These are phyloP conservation scores for Sesbania bispinosa DNA, from an alignment of 306 rosid genomes.

Conservation along the genomic window DNA sequence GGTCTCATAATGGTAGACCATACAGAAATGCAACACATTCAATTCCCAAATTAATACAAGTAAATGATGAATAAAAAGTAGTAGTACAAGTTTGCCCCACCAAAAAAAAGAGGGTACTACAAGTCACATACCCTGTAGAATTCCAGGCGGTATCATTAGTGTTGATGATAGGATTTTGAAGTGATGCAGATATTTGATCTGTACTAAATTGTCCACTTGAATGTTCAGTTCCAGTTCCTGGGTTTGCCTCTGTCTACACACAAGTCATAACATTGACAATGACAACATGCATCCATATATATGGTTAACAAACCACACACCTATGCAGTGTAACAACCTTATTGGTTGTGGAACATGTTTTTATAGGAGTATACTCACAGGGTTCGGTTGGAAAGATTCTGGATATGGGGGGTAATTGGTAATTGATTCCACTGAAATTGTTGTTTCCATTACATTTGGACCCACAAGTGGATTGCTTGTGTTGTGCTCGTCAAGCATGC, in stretches of 20 bases:
- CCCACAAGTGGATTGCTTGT: not conserved
- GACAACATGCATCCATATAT: no score
- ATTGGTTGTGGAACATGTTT: not conserved
- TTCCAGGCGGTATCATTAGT: no score
- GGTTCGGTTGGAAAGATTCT: not conserved
- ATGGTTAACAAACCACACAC: not conserved
- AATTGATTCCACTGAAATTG: not conserved
- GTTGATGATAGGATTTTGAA: not conserved
- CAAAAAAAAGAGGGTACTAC: no score
- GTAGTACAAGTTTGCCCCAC: no score
- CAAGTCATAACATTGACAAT: no score
- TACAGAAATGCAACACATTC: no score
- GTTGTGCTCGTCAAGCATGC: not conserved
- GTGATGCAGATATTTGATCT: not conserved
- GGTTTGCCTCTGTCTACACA: not conserved
- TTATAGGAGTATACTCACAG: conserved; percentile 1
- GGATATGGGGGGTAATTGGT: not conserved
- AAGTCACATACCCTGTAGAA: no score
- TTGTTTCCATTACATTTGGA: not conserved
- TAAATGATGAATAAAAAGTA: no score
- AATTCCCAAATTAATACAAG: no score
- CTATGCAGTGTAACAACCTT: not conserved
- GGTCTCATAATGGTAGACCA: no score
- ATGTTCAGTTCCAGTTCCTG: no score
- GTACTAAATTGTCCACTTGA: not conserved